phyloP scores from a whole-genome alignment of 2,329 filamentous ascomycete genomes.

The Beauveria sp. region DNA sequence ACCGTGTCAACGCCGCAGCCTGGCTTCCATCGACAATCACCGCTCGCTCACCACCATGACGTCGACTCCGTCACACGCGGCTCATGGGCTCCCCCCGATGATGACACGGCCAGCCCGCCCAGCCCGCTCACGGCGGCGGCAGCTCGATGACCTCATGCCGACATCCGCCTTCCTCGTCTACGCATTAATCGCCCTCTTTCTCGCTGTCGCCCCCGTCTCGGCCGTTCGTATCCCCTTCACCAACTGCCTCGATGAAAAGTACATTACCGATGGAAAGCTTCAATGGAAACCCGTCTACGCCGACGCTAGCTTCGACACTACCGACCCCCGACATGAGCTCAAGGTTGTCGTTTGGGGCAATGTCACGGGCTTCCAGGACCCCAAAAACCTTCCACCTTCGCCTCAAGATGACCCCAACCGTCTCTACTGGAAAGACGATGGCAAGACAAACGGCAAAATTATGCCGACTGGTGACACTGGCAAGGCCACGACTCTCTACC shows the following conservation, averaged over 20 bases:
- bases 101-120: background rate
- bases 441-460: conserved; percentile 68
- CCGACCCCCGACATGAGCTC: conserved; percentile 54
- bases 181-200: conserved; percentile 29
- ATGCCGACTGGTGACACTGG: conserved; percentile 36
- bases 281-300: conserved; percentile 75
- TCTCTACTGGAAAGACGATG: conserved; percentile 51
- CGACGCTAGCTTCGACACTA: conserved; percentile 64
- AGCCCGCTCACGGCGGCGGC: background rate
- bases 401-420: conserved; percentile 32
- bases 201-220: conserved; percentile 32
- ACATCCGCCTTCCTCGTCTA: conserved; percentile 12
- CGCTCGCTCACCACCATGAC: background rate
- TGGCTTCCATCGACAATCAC: background rate
- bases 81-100: background rate
- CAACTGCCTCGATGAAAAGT: conserved; percentile 68
- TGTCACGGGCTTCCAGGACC: conserved; percentile 64
- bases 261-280: conserved; percentile 51
- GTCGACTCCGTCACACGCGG: background rate
- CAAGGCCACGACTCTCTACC: conserved; percentile 65
- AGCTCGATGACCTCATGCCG: background rate
- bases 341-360: conserved; percentile 83
- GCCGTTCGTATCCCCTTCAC: conserved; percentile 69
- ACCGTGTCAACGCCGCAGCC: background rate
- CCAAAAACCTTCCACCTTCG: conserved; percentile 50